phyloP scores from a whole-genome alignment of 169 alveolate species.

The Theileria orientalis region DNA sequence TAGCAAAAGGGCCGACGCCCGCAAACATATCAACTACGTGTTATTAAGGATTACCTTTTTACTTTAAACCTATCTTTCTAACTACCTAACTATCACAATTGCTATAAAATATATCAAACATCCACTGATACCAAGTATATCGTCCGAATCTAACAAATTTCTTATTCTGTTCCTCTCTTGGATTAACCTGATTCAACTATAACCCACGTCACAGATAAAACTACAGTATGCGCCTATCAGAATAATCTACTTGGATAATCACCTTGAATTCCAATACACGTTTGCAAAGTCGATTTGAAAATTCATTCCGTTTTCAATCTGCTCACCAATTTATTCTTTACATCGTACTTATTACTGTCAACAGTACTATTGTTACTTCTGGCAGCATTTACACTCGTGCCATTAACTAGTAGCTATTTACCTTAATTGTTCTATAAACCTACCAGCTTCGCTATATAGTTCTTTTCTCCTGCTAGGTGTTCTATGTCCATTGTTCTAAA shows the following conservation, averaged over 20 bases:
- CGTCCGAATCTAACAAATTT: slow-evolving; percentile 58
- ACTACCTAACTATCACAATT: slow-evolving; percentile 60
- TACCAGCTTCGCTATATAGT: slow-evolving; percentile 76
- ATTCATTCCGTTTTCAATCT: slow-evolving; percentile 70
- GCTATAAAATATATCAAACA: too few relatives aligned
- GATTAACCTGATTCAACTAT: slow-evolving; percentile 68
- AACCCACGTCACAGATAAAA: too few relatives aligned
- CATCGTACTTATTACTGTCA: too few relatives aligned
- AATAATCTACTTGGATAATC: too few relatives aligned
- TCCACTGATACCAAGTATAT: slow-evolving; percentile 30
- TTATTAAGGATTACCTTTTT: slow-evolving; percentile 24
- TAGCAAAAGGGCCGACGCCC: slow-evolving; percentile 88
- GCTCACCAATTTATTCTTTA: not conserved
- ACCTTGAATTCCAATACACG: slow-evolving; percentile 86
- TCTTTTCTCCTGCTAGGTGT: slow-evolving; percentile 84
- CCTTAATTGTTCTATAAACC: too few relatives aligned
- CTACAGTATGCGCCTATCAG: too few relatives aligned
- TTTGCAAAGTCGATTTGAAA: slow-evolving; percentile 74
- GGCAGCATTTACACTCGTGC: too few relatives aligned
- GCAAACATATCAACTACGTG: slow-evolving; percentile 86
- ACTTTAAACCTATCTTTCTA: slow-evolving; percentile 18
- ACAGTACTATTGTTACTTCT: too few relatives aligned
- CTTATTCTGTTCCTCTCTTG: slow-evolving; percentile 73
- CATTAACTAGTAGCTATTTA: too few relatives aligned
- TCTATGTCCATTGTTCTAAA: slow-evolving; percentile 86